phyloP scores from a whole-genome alignment of 208 protist genomes.

The Crithidia bombi region DNA sequence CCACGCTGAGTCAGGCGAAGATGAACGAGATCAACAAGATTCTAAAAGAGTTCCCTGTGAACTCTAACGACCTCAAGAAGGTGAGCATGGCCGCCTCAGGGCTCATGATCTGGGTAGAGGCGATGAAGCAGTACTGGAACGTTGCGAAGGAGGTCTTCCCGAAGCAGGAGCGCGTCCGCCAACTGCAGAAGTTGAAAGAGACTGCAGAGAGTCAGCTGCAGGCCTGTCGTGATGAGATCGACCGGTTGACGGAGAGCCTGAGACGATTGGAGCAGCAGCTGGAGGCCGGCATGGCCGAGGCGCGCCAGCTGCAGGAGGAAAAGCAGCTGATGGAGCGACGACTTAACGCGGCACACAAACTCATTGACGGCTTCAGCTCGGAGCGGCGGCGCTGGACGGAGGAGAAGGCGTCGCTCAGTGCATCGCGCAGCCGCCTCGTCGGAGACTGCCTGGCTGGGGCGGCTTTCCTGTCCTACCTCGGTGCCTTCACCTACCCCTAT shows the following conservation, averaged over 20 bases:
- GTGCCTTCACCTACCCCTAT: slow-evolving; percentile 98
- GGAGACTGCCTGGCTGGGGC: slow-evolving; percentile 98
- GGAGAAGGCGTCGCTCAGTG: slow-evolving; percentile 91
- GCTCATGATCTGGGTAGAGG: slow-evolving; percentile 97
- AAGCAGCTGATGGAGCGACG: slow-evolving; percentile 95
- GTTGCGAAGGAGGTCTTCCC: slow-evolving; percentile 97
- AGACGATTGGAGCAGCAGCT: slow-evolving; percentile 90
- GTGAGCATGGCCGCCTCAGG: slow-evolving; percentile 92
- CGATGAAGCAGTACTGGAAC: slow-evolving; percentile 98
- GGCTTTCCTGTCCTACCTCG: slow-evolving; percentile 98
- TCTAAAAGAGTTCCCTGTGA: slow-evolving; percentile 92
- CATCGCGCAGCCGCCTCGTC: slow-evolving; percentile 89
- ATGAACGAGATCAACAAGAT: slow-evolving; percentile 96
- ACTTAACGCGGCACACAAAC: slow-evolving; percentile 94
- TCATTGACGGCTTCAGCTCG: slow-evolving; percentile 97
- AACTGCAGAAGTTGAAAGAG: slow-evolving; percentile 93
- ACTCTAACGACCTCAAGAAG: slow-evolving; percentile 91
- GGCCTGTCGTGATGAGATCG: slow-evolving; percentile 89
- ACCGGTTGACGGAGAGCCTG: slow-evolving; percentile 93
- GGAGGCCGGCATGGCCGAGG: slow-evolving; percentile 91
- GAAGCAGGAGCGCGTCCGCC: slow-evolving; percentile 94
- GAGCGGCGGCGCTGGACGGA: slow-evolving; percentile 97
- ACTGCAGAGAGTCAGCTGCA: slow-evolving; percentile 89
- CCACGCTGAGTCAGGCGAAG: slow-evolving; percentile 92
- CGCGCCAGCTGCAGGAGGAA: slow-evolving; percentile 91